phyloP scores from a whole-genome alignment of 1,139 yeast species.

The Sugiyamaella sp. region DNA sequence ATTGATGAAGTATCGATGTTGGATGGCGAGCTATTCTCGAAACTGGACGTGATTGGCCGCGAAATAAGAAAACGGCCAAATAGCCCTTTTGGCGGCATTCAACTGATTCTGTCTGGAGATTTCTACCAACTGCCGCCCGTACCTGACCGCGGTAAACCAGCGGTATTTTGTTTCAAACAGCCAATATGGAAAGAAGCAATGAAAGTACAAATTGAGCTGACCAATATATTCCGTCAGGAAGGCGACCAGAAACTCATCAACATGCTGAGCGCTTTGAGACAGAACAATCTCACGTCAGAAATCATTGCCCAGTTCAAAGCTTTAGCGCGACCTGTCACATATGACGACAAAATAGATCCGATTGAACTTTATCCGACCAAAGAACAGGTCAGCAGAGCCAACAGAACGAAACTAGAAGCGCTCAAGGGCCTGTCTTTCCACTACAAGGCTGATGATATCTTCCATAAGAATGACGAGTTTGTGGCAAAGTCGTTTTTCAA shows the following conservation, averaged over 20 bases:
- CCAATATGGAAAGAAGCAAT: constrained; percentile 55
- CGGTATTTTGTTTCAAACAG: constrained; percentile 76
- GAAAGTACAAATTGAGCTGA: constrained; percentile 60
- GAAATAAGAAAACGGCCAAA: constrained; percentile 39
- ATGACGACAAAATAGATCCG: constrained; percentile 76
- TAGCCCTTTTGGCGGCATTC: constrained; percentile 74
- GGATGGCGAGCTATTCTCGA: constrained; percentile 66
- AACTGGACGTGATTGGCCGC: constrained; percentile 64
- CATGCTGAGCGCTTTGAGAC: constrained; percentile 74
- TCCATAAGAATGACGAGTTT: constrained; percentile 4
- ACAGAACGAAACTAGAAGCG: constrained; percentile 53
- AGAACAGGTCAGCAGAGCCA: constrained; percentile 72
- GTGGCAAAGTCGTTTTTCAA: constrained; percentile 39
- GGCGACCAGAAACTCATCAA: constrained; percentile 74
- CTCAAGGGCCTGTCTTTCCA: constrained; percentile 46
- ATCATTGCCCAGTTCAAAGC: constrained; percentile 51
- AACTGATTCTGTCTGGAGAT: constrained; percentile 77
- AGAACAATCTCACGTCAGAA: constrained; percentile 58
- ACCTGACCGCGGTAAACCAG: constrained; percentile 12
- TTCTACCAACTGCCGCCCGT: constrained; percentile 90
- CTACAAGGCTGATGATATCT: constrained; percentile 36
- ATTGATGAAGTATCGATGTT: constrained; percentile 87
- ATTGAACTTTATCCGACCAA: constrained; percentile 80
- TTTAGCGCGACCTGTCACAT: constrained; percentile 57
- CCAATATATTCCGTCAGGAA: constrained; percentile 87